Evolutionary conservation across 306 rosid genomes (phyloP).

Genomic region (Rosa persica): DNA sequence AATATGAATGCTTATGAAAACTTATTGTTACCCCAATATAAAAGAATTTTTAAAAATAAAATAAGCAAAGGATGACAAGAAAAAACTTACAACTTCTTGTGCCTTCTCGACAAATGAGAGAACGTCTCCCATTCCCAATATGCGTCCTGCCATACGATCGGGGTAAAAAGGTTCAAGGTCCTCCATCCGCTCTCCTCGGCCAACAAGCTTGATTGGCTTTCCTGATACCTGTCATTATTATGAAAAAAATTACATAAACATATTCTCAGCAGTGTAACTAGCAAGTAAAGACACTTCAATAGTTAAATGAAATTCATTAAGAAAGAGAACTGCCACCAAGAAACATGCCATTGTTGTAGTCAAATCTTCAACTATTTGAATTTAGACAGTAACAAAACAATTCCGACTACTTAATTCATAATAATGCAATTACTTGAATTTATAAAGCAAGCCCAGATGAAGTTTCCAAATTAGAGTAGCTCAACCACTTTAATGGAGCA

Average conservation of each 20-base stretch:
- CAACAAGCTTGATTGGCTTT: slow-evolving; percentile 97
- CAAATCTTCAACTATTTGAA: slow-evolving; percentile 4
- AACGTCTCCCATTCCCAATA: slow-evolving; percentile 98
- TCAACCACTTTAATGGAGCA: neutral
- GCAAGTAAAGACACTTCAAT: neutral
- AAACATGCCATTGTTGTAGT: slow-evolving; percentile 1
- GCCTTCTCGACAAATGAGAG: slow-evolving; percentile 99
- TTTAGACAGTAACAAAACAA: neutral
- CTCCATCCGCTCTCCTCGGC: slow-evolving; percentile 97
- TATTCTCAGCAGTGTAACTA: neutral
- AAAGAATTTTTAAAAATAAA: too few species aligned
- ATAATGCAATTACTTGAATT: neutral
- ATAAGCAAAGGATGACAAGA: too few species aligned
- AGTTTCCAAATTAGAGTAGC: neutral
- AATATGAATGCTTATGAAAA: neutral
- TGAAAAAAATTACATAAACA: slow-evolving; percentile 4
- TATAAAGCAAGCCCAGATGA: neutral
- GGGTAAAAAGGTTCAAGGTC: slow-evolving; percentile 99
- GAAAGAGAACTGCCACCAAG: neutral
- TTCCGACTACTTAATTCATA: neutral
- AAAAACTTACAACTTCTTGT: slow-evolving; percentile 82
- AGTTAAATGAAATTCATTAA: neutral
- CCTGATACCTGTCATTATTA: slow-evolving; percentile 78
- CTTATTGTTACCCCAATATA: too few species aligned
- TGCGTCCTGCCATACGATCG: slow-evolving; percentile 97